Conservation (phyloP, 2,329 filamentous ascomycete genomes). For the Aspergillus hortae region DNA sequence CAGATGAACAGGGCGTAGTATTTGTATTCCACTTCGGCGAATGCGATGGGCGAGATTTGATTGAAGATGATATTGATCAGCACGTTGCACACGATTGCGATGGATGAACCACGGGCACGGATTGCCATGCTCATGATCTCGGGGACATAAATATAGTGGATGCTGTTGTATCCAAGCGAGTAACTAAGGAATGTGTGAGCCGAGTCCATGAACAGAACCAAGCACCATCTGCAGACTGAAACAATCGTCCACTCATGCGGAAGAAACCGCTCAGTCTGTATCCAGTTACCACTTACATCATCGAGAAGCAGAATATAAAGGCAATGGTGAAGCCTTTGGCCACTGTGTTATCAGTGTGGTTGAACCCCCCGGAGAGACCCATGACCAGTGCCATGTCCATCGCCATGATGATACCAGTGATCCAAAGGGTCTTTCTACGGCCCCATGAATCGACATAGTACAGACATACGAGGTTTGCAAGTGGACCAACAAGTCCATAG, state of each 20-base stretch:
- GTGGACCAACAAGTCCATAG: slow-evolving; percentile 4
- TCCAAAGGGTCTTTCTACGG: slow-evolving; percentile 7
- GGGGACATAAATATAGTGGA: slow-evolving; percentile 12
- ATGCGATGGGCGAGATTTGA: slow-evolving; percentile 33
- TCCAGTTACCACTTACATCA: background rate
- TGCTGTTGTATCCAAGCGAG: slow-evolving; percentile 8
- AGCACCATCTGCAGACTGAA: too few relatives aligned
- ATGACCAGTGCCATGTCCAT: slow-evolving; percentile 6
- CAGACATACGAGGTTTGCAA: slow-evolving; percentile 5
- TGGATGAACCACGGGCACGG: slow-evolving; percentile 19
- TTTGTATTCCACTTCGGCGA: slow-evolving; percentile 35
- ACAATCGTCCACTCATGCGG: too few relatives aligned
- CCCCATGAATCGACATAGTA: slow-evolving; percentile 8
- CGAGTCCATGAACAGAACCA: too few relatives aligned
- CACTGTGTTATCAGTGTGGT: background rate
- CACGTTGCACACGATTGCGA: slow-evolving; percentile 29
- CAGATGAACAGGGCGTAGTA: slow-evolving; percentile 41
- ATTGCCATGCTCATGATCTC: slow-evolving; percentile 25
- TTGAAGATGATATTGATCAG: slow-evolving; percentile 27
- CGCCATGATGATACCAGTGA: slow-evolving; percentile 3
- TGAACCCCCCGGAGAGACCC: slow-evolving; percentile 6
- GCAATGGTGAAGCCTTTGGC: slow-evolving; percentile 7
- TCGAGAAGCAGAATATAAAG: slow-evolving; percentile 7
- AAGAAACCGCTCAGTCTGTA: background rate
- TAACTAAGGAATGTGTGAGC: background rate